Conservation (phyloP, 345 rosid species). For the Ceriops zippeliana region DNA sequence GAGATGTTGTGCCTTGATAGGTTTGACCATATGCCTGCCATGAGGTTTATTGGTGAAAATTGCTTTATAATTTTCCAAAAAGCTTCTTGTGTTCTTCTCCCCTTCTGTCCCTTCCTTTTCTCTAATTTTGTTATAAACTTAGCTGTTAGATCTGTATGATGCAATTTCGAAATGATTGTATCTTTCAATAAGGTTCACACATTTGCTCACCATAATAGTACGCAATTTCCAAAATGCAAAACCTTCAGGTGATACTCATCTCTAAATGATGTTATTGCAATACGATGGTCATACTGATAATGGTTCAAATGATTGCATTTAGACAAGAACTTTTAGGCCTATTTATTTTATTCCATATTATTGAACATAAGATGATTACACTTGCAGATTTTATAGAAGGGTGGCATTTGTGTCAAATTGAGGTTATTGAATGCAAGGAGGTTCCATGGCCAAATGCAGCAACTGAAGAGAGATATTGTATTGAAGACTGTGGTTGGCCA, state of each 20-base stretch:
- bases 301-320: not conserved
- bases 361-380: constrained; percentile 5
- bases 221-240: not conserved
- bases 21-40: not conserved
- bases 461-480: constrained; percentile 43
- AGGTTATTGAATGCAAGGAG: constrained; percentile 74
- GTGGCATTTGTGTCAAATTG: constrained; percentile 85
- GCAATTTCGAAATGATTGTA: not conserved
- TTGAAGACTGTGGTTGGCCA: constrained; percentile 70
- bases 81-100: too few species aligned
- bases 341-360: constrained; percentile 1
- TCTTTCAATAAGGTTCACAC: not conserved
- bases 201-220: not conserved
- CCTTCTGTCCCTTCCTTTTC: too few species aligned
- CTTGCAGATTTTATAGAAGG: constrained; percentile 58
- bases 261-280: not conserved
- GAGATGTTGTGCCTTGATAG: not conserved
- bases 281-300: not conserved
- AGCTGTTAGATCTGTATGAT: not conserved
- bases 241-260: not conserved
- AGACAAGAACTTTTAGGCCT: not conserved
- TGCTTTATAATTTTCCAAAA: too few species aligned
- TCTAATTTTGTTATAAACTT: too few species aligned
- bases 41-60: too few species aligned
- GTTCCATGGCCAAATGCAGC: constrained; percentile 70